Conservation (phyloP, 2,329 filamentous ascomycete genomes). For the Berkeleyomyces rouxiae region DNA sequence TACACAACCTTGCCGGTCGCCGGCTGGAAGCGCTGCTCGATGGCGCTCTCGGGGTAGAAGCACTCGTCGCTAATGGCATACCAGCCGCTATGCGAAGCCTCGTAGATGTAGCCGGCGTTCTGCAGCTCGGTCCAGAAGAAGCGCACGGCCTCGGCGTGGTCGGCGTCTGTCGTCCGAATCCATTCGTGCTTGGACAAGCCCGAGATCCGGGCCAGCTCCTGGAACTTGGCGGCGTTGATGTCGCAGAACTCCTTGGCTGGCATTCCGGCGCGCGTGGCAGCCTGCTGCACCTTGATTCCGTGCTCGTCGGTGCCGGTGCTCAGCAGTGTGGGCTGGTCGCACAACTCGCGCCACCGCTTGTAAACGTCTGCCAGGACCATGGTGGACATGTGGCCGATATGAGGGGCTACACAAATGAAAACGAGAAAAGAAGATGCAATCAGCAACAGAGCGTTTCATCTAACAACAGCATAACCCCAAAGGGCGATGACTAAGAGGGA, state of each 20-base stretch:
- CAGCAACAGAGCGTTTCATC: background rate
- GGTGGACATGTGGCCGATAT: slow-evolving; percentile 87
- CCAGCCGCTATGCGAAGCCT: slow-evolving; percentile 80
- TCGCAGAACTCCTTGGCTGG: slow-evolving; percentile 80
- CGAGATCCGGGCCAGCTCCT: slow-evolving; percentile 51
- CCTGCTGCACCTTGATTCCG: slow-evolving; percentile 91
- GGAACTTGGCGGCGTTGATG: slow-evolving; percentile 62
- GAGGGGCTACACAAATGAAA: slow-evolving; percentile 47
- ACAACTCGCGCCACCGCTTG: slow-evolving; percentile 76
- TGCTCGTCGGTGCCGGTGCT: slow-evolving; percentile 94
- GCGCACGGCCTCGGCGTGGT: slow-evolving; percentile 70
- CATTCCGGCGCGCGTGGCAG: slow-evolving; percentile 53
- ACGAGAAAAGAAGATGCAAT: background rate
- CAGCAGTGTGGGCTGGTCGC: slow-evolving; percentile 53
- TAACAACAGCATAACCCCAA: background rate
- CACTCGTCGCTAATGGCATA: slow-evolving; percentile 95
- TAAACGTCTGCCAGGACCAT: slow-evolving; percentile 82
- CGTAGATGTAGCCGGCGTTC: slow-evolving; percentile 64
- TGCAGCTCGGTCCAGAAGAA: slow-evolving; percentile 76
- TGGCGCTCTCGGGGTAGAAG: slow-evolving; percentile 66
- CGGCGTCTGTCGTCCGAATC: slow-evolving; percentile 73
- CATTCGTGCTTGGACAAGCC: slow-evolving; percentile 69
- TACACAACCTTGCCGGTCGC: slow-evolving; percentile 69
- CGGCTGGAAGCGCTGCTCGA: slow-evolving; percentile 60
- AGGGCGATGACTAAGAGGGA: background rate